Base-by-base conservation (phyloP, 2,329 filamentous ascomycete species). In the Tolypocladium nubicola region DNA sequence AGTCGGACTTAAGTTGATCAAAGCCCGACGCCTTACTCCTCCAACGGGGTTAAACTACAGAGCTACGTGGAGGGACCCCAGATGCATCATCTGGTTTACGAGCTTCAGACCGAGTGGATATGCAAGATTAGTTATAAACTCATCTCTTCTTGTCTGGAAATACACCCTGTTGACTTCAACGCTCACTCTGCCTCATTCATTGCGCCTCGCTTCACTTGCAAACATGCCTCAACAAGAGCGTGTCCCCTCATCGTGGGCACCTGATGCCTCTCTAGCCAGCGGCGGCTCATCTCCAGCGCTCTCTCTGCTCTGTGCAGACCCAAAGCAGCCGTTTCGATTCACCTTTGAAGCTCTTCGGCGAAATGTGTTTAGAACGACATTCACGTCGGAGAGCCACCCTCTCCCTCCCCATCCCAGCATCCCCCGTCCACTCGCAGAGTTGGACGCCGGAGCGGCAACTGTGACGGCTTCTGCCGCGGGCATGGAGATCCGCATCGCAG, bases 331-430 rank as follows among this genome's bases (percentile, higher is more conserved):
- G 0, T 81, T 83, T 59, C 69, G 76, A 19, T 89, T 89, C 66
- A 75, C 76, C 0, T 87, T 89, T 60, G 82, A 88, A 65, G 76
- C 80, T 0, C 63, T 89, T 37, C 77, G 79, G 19, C 74, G 78
- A 23, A 85, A 85, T 54, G 72, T 89, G 19, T 90, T 89, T 70
- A 76, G 86, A 47, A 87, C 86, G 1, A 85, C 83, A 0, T 89
- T 89, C 65, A 78, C 80, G 1, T 85, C 86, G 0, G 65, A 75
- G 16, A 75, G 76, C 2, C 85, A 89, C 64, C 82, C 82, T 8
- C 66, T 87, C 2, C 84, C 87, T 35, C 86, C 86, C 1, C 82
- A 83, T 63, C 86, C 86, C 9, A 86, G 83, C 56, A 76, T 82
- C 6, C 68, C 68, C 9, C 73, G 54, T 21, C 52, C 58, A 23